phyloP scores from a whole-genome alignment of 2,329 filamentous ascomycete species.

The Rutstroemia sp. region DNA sequence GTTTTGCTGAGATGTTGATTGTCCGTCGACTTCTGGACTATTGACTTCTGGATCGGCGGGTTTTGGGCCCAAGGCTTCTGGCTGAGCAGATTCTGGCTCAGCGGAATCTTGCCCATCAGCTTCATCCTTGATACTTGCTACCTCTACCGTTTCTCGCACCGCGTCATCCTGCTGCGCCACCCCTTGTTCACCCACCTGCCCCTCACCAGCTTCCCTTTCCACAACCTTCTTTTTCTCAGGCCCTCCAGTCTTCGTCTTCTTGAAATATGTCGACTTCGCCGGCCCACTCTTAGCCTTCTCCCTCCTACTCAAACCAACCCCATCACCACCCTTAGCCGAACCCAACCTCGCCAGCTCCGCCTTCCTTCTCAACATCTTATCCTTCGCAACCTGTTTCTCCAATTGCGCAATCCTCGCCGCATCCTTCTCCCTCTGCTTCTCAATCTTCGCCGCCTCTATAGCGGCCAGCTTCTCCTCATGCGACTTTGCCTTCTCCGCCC shows the following conservation, averaged over 20 bases:
- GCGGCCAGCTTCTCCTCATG: background rate
- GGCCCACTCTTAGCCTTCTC: background rate
- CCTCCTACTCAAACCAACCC: background rate
- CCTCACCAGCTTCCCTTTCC: background rate
- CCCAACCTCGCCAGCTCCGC: background rate
- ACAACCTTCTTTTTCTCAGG: background rate
- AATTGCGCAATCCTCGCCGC: background rate
- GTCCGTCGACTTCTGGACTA: no score
- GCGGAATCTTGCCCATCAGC: background rate
- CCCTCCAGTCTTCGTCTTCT: background rate
- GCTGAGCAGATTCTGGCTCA: background rate
- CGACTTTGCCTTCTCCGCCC: background rate
- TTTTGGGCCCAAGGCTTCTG: no score
- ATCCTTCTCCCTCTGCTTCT: background rate
- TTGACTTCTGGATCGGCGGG: no score
- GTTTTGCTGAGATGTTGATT: no score
- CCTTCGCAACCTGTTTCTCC: constrained; percentile 2
- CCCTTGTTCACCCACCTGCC: background rate
- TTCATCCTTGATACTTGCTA: background rate
- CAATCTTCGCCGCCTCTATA: background rate
- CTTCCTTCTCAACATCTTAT: background rate
- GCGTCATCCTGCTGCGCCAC: no score
- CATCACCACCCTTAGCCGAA: background rate
- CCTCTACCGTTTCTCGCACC: background rate
- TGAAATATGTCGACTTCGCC: constrained; percentile 3